Base-by-base conservation (phyloP, 1,284 basidiomycete genomes). In the Wolfiporia cocos region DNA sequence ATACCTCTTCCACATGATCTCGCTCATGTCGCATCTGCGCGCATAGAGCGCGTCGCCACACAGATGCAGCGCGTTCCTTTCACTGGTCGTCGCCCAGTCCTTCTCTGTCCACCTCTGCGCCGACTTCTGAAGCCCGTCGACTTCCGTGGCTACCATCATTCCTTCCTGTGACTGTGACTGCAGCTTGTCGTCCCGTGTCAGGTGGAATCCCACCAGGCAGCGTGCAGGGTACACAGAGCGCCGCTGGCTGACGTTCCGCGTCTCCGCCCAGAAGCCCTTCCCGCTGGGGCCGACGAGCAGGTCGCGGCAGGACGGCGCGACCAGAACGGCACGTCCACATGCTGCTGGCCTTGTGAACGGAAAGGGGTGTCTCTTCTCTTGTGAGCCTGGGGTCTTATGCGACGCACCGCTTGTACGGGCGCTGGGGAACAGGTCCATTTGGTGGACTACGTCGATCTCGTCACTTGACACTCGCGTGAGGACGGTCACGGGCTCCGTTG, bases 201-300 rank as follows among this genome's bases (percentile, higher is more conserved):
- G 49, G 26, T 64, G 59, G 37, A 67, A 64, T 12, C 64, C 64
- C 3, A 63, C 51, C 28, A 66, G 49, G 26, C 59, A 63, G 14
- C 64, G 59, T 20, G 57, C 65, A 1, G 62, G 59, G 37, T 59
- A 60, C 5, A 48, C 50, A 19, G 47, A 44, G 33, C 53, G 58
- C 6, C 55, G 51, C 30, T 50, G 44, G 14, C 55, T 55, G 33
- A 64, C 36, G 42, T 63, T 64, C 39, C 58, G 54, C 37, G 65
- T 67, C 53, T 64, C 57, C 11, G 62, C 52, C 59, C 62, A 66
- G 44, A 62, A 54, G 10, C 65, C 65, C 48, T 62, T 63, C 30
- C 65, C 65, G 42, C 57, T 62, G 11, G 51, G 50, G 15, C 62
- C 56, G 5, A 59, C 51, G 12, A 48, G 46, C 26, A 67, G 47